Base-by-base conservation (phyloP, 805 yeast genomes). In the Candida arabinofermentans region DNA sequence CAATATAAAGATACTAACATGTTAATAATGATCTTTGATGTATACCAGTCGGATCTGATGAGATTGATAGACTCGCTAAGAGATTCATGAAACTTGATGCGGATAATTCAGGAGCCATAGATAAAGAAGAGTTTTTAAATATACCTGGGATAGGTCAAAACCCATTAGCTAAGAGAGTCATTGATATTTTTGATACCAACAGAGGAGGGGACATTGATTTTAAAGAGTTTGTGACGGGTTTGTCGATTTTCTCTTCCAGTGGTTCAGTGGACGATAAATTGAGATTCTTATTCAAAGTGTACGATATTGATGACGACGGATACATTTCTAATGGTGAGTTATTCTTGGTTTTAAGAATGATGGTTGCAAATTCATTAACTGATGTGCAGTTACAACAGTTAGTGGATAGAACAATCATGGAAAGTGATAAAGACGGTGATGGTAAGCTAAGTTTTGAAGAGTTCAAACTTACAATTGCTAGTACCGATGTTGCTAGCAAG, bases 291-390 rank as follows among this genome's bases (percentile, higher is more conserved):
- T 93, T 93, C 66, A 86, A 82, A 56, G 88, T 93, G 16, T 93
- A 93, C 59, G 99, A 93, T 59, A 88, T 93, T 48, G 99, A 93
- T 64, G 74, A 88, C 42, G 99, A 93, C 60, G 99, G 99, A 0
- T 89, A 58, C 59, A 87, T 93, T 27, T 90, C 97, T 3, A 91
- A 91, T 59, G 99, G 99, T 19, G 99, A 93, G 65, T 64, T 93
- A 42, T 93, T 83, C 56, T 72, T 91, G 31, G 98, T 93, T 31
- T 70, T 93, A 67, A 86, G 93, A 64, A 86, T 87, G 78, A 93
- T 93, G 99, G 99, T 95, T 22, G 99, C 98, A 1, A 83, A 80
- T 52, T 89, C 93, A 57, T 66, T 95, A 43, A 83, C 80, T 47
- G 95, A 86, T 44, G 79, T 78, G 22, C 96, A 93, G 56, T 72